Conservation (phyloP, 495 filamentous ascomycete species). For the Wilcoxina mikolae region DNA sequence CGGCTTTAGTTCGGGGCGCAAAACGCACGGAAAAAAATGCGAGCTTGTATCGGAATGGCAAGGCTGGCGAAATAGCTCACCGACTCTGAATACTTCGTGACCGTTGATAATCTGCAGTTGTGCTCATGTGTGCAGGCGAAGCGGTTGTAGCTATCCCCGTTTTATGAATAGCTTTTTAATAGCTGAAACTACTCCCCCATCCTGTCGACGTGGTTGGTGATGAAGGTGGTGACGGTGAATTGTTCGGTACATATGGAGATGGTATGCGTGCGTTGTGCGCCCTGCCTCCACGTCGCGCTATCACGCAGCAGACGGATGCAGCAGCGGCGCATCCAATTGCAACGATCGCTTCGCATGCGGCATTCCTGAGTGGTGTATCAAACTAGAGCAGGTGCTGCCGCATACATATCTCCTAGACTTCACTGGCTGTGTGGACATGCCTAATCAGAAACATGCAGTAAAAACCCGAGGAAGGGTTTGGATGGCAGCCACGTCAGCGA, state of each 20-base stretch:
- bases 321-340: not conserved
- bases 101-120: not conserved
- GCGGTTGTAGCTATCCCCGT: not conserved
- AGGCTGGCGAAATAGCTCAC: not conserved
- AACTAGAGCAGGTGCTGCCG: not conserved
- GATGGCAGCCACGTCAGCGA: no score
- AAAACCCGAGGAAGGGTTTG: no score
- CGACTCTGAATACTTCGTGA: not conserved
- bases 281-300: not conserved
- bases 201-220: slow-evolving; percentile 3
- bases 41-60: not conserved
- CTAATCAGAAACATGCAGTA: not conserved
- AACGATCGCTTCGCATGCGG: not conserved
- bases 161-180: not conserved
- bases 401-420: not conserved
- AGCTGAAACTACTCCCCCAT: not conserved
- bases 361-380: not conserved
- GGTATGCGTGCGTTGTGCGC: not conserved
- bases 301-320: not conserved
- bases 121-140: not conserved
- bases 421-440: slow-evolving; percentile 3
- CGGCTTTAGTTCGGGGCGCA: not conserved
- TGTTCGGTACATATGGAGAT: not conserved
- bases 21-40: not conserved
- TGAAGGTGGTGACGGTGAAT: not conserved